Evolutionary conservation across 2,329 filamentous ascomycete species (phyloP), one percentile per base, ranked within the genome.

Genomic region (Calonectria honghensis): DNA sequence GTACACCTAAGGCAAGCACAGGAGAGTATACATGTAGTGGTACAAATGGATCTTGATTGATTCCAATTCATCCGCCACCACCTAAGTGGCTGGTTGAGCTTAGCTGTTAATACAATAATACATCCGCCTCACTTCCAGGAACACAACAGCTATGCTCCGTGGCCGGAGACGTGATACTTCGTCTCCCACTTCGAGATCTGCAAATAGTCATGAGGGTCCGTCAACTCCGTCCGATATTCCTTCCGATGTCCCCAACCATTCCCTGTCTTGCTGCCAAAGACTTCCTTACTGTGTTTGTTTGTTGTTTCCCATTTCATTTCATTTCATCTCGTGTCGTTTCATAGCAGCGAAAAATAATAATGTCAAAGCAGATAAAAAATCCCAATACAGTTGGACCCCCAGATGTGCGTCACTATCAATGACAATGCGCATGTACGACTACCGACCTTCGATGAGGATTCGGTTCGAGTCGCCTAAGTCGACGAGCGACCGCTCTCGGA

Each of bases 401-500:
- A 52, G 61, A 45, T 41, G 65, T 75, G 73, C 73, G 68, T 69
- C 63, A 65, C 64, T 74, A 66, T 91, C 90, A 27, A 52, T 67
- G 72, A 64, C 63, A 74, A 66, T 72, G 61, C 69, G 70, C 65
- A 76, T 69, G 41, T 73, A 72, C 73, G 80, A 80, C 76, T 80
- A 78, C 70, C 52, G 68, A 78, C 76, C 76, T 71, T 68, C 20
- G 59, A 50, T 35, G 52, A 72, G 35, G 68, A 73, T 65, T 54
- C 37, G 61, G 68, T 64, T 52, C 6, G 64, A 39, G 77, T 91
- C 89, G 68, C 90, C 89, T 78, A 84, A 82, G 77, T 82, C 7
- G 91, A 86, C 82, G 91, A 94, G 81, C 89, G 90, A 79, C 86
- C 87, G 81, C 88, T 92, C 84, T 92, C 92, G 76, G 91, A 92